Conservation (phyloP, 768 basidiomycete species). For the Dictyophora rubrovolvata region DNA sequence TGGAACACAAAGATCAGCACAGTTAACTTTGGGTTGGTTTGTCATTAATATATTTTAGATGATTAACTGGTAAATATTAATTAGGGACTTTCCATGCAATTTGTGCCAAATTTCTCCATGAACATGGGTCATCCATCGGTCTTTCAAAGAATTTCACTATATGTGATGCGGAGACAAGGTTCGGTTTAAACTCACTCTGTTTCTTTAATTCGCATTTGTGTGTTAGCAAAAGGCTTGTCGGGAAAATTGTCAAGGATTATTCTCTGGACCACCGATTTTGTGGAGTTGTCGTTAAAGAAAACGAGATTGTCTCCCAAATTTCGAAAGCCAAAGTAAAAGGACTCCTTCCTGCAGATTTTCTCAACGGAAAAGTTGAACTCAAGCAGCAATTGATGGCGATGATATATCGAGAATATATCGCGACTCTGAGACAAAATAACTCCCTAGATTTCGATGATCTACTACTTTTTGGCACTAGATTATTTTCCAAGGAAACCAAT, state of each 20-base stretch:
- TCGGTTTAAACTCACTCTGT: background rate
- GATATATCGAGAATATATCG: conserved; percentile 60
- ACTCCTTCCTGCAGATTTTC: conserved; percentile 39
- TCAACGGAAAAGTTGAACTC: conserved; percentile 4
- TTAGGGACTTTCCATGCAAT: conserved; percentile 75
- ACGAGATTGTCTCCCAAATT: conserved; percentile 46
- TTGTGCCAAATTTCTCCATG: conserved; percentile 63
- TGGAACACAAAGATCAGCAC: conserved; percentile 43
- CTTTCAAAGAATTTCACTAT: conserved; percentile 71
- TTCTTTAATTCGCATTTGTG: background rate
- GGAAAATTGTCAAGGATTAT: conserved; percentile 46
- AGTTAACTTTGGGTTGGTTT: conserved; percentile 36
- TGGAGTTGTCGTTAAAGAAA: conserved; percentile 45
- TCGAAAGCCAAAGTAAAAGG: conserved; percentile 64
- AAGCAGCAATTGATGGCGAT: conserved; percentile 30
- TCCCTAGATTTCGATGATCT: conserved; percentile 85
- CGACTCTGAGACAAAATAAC: conserved; percentile 46
- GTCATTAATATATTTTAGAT: conserved; percentile 12
- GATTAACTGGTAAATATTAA: no score
- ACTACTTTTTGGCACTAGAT: conserved; percentile 57
- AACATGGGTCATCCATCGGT: conserved; percentile 46
- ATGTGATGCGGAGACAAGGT: conserved; percentile 76
- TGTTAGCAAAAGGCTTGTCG: conserved; percentile 57
- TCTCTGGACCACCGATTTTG: conserved; percentile 35
- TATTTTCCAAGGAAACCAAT: conserved; percentile 42